A percentile compares a stretch with the other conserved stretches of the same genome.
Evolutionary conservation across 371 early-diverging fungal genomes (phyloP).

Genomic region (Zychaea mexicana): DNA sequence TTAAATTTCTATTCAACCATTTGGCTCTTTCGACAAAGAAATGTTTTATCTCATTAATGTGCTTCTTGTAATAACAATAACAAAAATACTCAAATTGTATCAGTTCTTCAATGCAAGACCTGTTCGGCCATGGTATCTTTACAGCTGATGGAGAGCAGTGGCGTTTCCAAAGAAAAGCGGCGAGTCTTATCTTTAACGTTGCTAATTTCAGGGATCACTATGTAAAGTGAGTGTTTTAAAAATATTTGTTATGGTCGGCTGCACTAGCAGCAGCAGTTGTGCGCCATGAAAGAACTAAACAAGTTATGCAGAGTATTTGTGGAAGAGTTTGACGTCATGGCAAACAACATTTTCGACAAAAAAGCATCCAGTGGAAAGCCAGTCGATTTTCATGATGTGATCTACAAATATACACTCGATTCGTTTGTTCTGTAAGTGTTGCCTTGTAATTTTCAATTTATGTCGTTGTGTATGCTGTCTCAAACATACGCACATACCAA

Average conservation of each 20-base stretch:
- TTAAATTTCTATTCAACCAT: too few species aligned
- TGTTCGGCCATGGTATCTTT: slow-evolving; percentile 50
- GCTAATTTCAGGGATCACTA: slow-evolving; percentile 58
- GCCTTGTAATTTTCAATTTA: not conserved
- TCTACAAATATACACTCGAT: slow-evolving; percentile 53
- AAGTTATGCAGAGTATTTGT: slow-evolving; percentile 41
- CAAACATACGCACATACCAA: too few species aligned
- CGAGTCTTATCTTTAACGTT: slow-evolving; percentile 56
- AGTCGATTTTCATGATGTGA: slow-evolving; percentile 10
- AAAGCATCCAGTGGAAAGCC: slow-evolving; percentile 28
- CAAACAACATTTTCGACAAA: slow-evolving; percentile 29
- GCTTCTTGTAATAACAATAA: not conserved
- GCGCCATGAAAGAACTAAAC: too few species aligned
- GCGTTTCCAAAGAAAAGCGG: slow-evolving; percentile 45
- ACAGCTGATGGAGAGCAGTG: slow-evolving; percentile 46
- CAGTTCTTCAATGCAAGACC: slow-evolving; percentile 19
- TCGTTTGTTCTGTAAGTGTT: slow-evolving; percentile 52
- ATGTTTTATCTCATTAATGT: too few species aligned
- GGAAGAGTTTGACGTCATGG: slow-evolving; percentile 32
- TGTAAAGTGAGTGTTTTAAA: slow-evolving; percentile 31
- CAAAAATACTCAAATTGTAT: slow-evolving; percentile 3
- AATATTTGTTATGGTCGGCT: too few species aligned
- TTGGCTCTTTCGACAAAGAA: too few species aligned
- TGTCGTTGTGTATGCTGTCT: too few species aligned
- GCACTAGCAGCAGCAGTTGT: too few species aligned